phyloP scores from a whole-genome alignment of 176 grass and related monocot species.

The Areca catechu region DNA sequence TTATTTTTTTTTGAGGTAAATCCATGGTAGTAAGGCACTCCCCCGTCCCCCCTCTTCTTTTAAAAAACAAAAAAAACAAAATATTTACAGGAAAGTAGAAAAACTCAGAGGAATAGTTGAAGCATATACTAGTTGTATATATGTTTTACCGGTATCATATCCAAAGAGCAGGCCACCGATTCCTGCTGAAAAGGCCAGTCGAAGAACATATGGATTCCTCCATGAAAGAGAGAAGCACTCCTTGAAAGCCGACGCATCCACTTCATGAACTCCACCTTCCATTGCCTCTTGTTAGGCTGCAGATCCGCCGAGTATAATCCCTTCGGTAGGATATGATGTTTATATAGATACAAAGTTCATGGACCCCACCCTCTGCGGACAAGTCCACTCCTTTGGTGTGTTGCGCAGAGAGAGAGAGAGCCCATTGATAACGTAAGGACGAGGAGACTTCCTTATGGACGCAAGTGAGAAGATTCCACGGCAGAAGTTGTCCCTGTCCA shows the following conservation, averaged over 20 bases:
- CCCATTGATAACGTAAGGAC: not conserved
- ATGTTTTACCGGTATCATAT: conserved; percentile 58
- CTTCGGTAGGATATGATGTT: too few species aligned
- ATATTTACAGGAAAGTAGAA: not conserved
- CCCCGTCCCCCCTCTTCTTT: too few species aligned
- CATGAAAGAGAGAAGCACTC: conserved; percentile 78
- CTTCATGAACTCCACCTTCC: conserved; percentile 63
- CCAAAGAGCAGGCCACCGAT: conserved; percentile 90
- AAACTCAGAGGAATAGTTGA: too few species aligned
- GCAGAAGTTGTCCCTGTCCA: not conserved
- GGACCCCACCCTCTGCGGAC: too few species aligned
- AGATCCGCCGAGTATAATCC: not conserved
- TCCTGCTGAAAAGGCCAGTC: conserved; percentile 77
- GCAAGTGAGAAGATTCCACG: not conserved
- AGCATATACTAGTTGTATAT: too few species aligned
- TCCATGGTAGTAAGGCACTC: too few species aligned
- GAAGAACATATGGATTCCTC: conserved; percentile 76
- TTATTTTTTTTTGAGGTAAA: too few species aligned
- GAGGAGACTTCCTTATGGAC: not conserved
- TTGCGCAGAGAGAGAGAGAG: too few species aligned
- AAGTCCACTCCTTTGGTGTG: too few species aligned
- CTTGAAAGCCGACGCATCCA: conserved; percentile 56
- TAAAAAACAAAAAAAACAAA: too few species aligned
- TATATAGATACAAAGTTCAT: too few species aligned
- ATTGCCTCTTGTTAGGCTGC: conserved; percentile 19